Evolutionary conservation across 2,329 filamentous ascomycete genomes (phyloP), one percentile per base, ranked within the genome.

Genomic region (Fusarium globosum): DNA sequence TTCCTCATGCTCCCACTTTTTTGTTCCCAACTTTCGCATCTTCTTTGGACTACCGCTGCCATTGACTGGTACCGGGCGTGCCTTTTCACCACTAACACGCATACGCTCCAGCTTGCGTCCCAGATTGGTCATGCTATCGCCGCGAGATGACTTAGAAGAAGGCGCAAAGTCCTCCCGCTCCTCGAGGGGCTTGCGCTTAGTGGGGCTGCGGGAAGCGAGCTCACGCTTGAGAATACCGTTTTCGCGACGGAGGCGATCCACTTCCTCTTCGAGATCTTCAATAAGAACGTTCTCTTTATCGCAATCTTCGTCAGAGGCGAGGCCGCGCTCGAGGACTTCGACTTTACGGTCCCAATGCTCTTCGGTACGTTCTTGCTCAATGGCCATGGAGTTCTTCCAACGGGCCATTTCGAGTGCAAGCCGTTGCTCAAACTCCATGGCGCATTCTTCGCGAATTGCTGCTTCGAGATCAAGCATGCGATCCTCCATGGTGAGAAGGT

Each of bases 311-410:
- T 88, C 87, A 0, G 65, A 43, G 6, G 63, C 68, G 13, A 89
- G 81, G 6, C 86, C 82, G 4, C 86, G 84, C 79, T 89, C 88
- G 49, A 90, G 85, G 2, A 90, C 84, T 68, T 89, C 96, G 13
- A 97, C 88, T 83, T 99, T 99, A 74, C 90, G 90, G 81, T 98
- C 95, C 79, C 96, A 89, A 81, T 97, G 94, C 80, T 94, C 93
- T 69, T 97, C 94, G 59, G 91, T 91, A 49, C 91, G 89, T 76
- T 97, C 95, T 69, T 90, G 88, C 80, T 98, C 95, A 10, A 92
- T 89, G 23, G 94, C 92, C 81, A 95, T 89, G 0, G 90, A 92
- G 1, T 88, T 89, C 79, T 96, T 92, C 93, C 94, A 98, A n/a
- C 94, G 87, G 15, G 89, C 88, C 81, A 94, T 89, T 80, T 98